Evolutionary conservation across 345 rosid species (phyloP).

Genomic region (Sisymbrium irio): DNA sequence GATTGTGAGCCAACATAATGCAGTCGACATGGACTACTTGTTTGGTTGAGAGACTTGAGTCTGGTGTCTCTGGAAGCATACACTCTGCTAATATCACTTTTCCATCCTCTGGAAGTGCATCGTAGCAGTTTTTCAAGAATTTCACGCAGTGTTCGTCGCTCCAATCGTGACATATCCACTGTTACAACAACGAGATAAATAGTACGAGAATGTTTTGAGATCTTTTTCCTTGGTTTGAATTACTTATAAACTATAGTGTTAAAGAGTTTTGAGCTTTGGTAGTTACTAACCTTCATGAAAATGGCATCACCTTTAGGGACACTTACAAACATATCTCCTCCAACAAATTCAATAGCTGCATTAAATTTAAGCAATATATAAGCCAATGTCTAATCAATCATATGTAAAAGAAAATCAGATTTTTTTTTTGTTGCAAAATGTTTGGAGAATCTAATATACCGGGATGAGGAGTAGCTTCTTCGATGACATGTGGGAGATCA

Average conservation of each 20-base stretch:
- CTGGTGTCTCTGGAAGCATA: conserved; percentile 76
- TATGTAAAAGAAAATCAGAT: background rate
- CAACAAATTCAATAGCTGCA: conserved; percentile 74
- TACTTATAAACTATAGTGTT: background rate
- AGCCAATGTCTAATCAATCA: background rate
- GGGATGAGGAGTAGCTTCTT: conserved; percentile 62
- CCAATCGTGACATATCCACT: conserved; percentile 99
- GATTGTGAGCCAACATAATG: conserved; percentile 94
- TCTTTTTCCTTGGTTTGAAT: background rate
- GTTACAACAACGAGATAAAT: conserved; percentile 9
- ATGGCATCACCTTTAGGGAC: conserved; percentile 83
- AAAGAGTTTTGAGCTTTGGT: background rate
- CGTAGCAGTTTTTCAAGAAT: conserved; percentile 70
- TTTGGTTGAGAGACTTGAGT: conserved; percentile 63
- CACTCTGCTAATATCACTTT: conserved; percentile 78
- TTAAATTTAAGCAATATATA: background rate
- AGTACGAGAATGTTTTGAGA: background rate
- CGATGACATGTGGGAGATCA: conserved; percentile 76
- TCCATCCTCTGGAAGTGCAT: conserved; percentile 68
- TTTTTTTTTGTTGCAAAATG: background rate
- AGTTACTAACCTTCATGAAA: conserved; percentile 75
- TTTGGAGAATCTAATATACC: conserved; percentile 40
- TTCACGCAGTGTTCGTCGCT: conserved; percentile 70
- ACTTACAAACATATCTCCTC: conserved; percentile 86
- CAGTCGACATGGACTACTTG: conserved; percentile 64